A percentile compares a stretch with the other conserved stretches of the same genome.
These are phyloP conservation scores for Amanita subjunquillea DNA, from an alignment of 768 basidiomycete genomes.

Conservation along the genomic window DNA sequence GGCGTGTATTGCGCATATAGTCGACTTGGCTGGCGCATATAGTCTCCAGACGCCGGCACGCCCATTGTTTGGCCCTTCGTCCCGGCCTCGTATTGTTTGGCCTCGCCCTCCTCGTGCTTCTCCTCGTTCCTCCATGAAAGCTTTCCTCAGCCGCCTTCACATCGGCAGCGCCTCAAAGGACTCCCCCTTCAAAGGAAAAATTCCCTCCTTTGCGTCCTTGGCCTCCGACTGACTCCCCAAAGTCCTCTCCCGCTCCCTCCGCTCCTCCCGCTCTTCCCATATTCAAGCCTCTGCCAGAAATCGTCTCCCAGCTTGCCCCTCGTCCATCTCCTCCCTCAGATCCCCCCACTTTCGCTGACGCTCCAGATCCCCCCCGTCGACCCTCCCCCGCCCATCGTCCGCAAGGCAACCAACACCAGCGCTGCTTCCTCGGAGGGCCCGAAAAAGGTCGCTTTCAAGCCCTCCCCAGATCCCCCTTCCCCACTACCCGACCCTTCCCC, in stretches of 20 bases:
- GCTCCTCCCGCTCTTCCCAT: conserved; percentile 37
- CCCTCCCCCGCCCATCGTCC: conserved; percentile 20
- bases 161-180: conserved; percentile 58
- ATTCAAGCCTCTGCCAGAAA: conserved; percentile 67
- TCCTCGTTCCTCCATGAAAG: conserved; percentile 50
- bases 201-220: conserved; percentile 58
- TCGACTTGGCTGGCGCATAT: no score
- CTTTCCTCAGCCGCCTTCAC: conserved; percentile 71
- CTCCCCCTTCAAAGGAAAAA: conserved; percentile 17
- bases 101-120: no score
- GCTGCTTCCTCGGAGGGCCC: conserved; percentile 33
- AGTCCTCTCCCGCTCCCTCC: conserved; percentile 16
- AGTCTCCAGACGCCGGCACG: no score
- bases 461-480: conserved; percentile 42
- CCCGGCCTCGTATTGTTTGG: no score
- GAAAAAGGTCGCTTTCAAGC: conserved; percentile 86
- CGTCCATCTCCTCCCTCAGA: conserved; percentile 21
- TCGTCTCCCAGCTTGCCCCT: conserved; percentile 31
- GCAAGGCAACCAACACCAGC: conserved; percentile 23
- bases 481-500: conserved; percentile 21
- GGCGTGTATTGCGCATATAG: no score
- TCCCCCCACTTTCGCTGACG: conserved; percentile 15
- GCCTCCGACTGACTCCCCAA: conserved; percentile 41
- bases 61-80: no score
- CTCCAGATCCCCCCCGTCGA: conserved; percentile 13